phyloP scores from a whole-genome alignment of 2,329 filamentous ascomycete species.

The Orbilia javanica region DNA sequence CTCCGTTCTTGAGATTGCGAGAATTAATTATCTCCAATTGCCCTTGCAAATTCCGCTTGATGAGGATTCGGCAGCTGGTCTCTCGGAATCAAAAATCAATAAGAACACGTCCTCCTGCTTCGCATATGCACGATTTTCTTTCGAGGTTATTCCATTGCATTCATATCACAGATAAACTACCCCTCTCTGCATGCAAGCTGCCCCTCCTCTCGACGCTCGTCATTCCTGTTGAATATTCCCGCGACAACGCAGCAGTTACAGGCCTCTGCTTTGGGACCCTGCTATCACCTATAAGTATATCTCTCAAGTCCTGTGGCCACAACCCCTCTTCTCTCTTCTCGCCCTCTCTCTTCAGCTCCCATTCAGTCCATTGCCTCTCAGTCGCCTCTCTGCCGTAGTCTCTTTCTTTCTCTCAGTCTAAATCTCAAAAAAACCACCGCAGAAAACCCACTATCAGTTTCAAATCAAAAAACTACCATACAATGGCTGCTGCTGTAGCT shows the following conservation, averaged over 20 bases:
- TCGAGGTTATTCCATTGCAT: conserved; percentile 18
- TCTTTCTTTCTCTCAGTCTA: neutral
- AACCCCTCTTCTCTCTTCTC: conserved; percentile 9
- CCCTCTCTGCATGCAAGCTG: conserved; percentile 29
- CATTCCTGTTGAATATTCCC: conserved; percentile 20
- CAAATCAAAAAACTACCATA: neutral
- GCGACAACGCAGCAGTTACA: conserved; percentile 26
- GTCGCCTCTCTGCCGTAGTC: neutral
- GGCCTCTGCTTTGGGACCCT: conserved; percentile 9
- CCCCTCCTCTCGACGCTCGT: conserved; percentile 26
- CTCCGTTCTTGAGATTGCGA: conserved; percentile 35
- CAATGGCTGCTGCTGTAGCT: conserved; percentile 17
- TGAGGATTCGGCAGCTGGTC: neutral
- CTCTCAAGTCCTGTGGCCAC: conserved; percentile 10
- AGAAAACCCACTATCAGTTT: neutral
- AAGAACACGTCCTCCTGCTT: conserved; percentile 26
- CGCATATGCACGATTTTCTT: conserved; percentile 19
- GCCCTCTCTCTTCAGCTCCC: neutral
- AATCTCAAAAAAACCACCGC: neutral
- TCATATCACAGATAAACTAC: conserved; percentile 9
- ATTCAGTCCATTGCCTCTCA: neutral
- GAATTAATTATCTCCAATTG: conserved; percentile 20
- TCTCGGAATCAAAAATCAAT: conserved; percentile 31
- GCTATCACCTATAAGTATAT: conserved; percentile 20
- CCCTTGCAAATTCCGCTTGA: too few species aligned